A percentile compares a stretch with the other conserved stretches of the same genome.
Conservation (phyloP, 345 rosid species). For the Firmiana major region DNA sequence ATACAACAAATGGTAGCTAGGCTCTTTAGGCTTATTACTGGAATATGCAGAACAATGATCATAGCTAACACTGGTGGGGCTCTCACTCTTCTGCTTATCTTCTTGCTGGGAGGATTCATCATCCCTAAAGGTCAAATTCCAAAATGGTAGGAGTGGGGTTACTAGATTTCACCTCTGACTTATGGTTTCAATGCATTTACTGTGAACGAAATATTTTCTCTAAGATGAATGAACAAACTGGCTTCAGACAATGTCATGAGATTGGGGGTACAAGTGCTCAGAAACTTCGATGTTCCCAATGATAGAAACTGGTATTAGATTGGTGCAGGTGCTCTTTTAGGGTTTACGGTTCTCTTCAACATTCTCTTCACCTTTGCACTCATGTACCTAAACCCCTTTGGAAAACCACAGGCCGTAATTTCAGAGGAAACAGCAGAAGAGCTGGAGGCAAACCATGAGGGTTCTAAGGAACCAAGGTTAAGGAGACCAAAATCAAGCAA, state of each 20-base stretch:
- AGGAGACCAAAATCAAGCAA: too few relatives aligned
- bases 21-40: too few relatives aligned
- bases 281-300: slow-evolving; percentile 28
- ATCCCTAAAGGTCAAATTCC: slow-evolving; percentile 73
- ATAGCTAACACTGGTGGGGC: slow-evolving; percentile 81
- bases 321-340: slow-evolving; percentile 47
- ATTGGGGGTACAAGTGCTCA: too few relatives aligned
- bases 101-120: slow-evolving; percentile 86
- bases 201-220: slow-evolving; percentile 71
- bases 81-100: slow-evolving; percentile 58
- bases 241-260: slow-evolving; percentile 31
- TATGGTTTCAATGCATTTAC: slow-evolving; percentile 65
- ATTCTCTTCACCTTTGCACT: slow-evolving; percentile 49
- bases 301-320: slow-evolving; percentile 63
- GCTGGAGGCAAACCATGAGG: too few relatives aligned
- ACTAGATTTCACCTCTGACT: slow-evolving; percentile 87
- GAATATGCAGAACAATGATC: slow-evolving; percentile 70
- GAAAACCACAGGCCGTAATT: too few relatives aligned
- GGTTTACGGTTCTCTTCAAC: slow-evolving; percentile 52
- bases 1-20: slow-evolving; percentile 86
- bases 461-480: too few relatives aligned
- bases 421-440: too few relatives aligned
- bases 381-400: slow-evolving; percentile 39
- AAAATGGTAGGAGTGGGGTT: slow-evolving; percentile 82
- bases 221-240: slow-evolving; percentile 72